Evolutionary conservation across 208 protist species (phyloP).

Genomic region (Spongospora subterranea): DNA sequence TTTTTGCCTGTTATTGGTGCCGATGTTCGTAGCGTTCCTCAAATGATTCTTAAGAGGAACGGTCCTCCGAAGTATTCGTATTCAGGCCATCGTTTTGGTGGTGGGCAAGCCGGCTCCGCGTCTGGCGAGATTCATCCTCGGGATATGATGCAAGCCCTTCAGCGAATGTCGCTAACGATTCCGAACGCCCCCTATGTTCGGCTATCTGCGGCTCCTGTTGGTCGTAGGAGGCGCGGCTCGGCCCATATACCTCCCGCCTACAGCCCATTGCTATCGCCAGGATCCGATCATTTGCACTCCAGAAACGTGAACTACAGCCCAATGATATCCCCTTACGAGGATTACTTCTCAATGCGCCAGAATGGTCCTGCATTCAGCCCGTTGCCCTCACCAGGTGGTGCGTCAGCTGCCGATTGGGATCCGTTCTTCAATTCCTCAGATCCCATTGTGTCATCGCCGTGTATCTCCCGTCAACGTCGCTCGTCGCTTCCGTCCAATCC

Average conservation of each 20-base stretch:
- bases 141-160: neutral
- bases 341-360: neutral
- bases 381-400: neutral
- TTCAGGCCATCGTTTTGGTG: conserved; percentile 18
- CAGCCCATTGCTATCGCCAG: neutral
- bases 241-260: neutral
- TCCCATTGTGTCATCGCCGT: neutral
- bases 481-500: neutral
- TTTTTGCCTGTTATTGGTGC: neutral
- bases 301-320: neutral
- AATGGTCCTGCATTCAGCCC: neutral
- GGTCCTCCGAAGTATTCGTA: conserved; percentile 2
- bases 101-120: conserved; percentile 17
- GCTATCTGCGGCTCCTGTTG: neutral
- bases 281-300: neutral
- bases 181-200: neutral
- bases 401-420: neutral
- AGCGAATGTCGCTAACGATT: neutral
- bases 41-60: neutral
- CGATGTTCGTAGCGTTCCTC: neutral
- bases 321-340: neutral
- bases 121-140: neutral
- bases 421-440: neutral
- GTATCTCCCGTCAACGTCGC: neutral
- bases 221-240: neutral